Evolutionary conservation across 306 rosid genomes (phyloP), one percentile per base, ranked within the genome.

Genomic region (Vigna radiata): DNA sequence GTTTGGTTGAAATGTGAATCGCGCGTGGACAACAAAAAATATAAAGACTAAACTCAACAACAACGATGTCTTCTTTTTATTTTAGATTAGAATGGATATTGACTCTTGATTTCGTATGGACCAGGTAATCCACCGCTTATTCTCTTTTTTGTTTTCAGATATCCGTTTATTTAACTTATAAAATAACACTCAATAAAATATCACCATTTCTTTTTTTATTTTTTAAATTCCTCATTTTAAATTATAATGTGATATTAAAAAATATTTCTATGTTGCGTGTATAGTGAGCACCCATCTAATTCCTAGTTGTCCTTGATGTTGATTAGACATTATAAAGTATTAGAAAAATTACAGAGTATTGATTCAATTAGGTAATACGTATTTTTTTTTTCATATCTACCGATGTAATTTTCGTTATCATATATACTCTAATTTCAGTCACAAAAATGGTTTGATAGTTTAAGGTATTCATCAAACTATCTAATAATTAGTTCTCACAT

Each of bases 1-100:
- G 63, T 54, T 62, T 11, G 50, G 68, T 80, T 65, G 79, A 55
- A 63, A 55, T 65, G 52, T 39, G 15, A 55, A 55, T 73, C 36
- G 36, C 64, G 69, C 70, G 55, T 81, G 83, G 36, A 49, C 16
- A n/a, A 71, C 4, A 18, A 25, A 2, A 17, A 72, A 5, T 18
- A 36, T 41, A 72, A 53, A 18, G 3, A 17, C 27, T 33, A 16
- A 23, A 41, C 3, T 33, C 46, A 41, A 4, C 55, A 17, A 7
- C 50, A 58, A 21, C 14, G 31, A 33, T 33, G 37, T 33, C 37
- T 33, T 33, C 37, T 33, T 33, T 29, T 33, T 33, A 33, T 33
- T 33, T 33, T 33, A 33, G 37, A 33, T 33, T 33, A 33, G 1
- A 33, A 4, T 33, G 25, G 55, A 36, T n/a, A 72, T 70, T 64